Evolutionary conservation across 2,329 filamentous ascomycete species (phyloP).

Genomic region (Clarireedia homoeocarpa): DNA sequence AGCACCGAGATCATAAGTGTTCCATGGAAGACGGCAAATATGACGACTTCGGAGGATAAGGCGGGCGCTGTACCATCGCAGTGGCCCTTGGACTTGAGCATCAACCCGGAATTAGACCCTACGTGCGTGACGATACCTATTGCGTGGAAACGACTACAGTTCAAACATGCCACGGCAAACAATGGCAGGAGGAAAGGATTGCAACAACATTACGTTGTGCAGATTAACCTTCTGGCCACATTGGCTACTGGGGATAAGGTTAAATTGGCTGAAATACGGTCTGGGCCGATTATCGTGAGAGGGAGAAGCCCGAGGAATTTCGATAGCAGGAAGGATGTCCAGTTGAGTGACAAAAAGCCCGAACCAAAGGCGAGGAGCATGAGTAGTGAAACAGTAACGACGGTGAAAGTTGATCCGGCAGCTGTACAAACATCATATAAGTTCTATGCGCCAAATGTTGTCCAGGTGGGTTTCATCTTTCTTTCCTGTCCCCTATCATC

Average conservation of each 20-base stretch:
- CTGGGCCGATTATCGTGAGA: constrained; percentile 89
- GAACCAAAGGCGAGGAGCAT: constrained; percentile 24
- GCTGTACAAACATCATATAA: constrained; percentile 18
- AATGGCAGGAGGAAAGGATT: constrained; percentile 90
- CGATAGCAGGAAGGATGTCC: constrained; percentile 80
- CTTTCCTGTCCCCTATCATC: neutral
- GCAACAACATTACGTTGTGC: constrained; percentile 90
- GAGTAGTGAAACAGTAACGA: constrained; percentile 16
- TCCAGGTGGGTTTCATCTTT: constrained; percentile 20
- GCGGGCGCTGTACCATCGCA: constrained; percentile 46
- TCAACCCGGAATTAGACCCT: constrained; percentile 65
- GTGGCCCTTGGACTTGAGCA: constrained; percentile 45
- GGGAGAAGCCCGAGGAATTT: constrained; percentile 92
- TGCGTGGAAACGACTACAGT: constrained; percentile 90
- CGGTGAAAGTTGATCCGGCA: constrained; percentile 24
- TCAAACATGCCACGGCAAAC: constrained; percentile 93
- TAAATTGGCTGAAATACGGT: constrained; percentile 76
- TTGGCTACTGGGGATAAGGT: constrained; percentile 57
- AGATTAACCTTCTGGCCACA: constrained; percentile 74
- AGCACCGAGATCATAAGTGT: constrained; percentile 91
- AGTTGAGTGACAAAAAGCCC: constrained; percentile 39
- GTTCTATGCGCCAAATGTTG: constrained; percentile 24
- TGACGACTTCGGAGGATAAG: constrained; percentile 25
- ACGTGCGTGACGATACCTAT: constrained; percentile 75
- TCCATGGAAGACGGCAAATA: constrained; percentile 68